These are phyloP conservation scores for Ascomycota sp. DNA, from an alignment of 2,329 filamentous ascomycete species.

Conservation along the genomic window DNA sequence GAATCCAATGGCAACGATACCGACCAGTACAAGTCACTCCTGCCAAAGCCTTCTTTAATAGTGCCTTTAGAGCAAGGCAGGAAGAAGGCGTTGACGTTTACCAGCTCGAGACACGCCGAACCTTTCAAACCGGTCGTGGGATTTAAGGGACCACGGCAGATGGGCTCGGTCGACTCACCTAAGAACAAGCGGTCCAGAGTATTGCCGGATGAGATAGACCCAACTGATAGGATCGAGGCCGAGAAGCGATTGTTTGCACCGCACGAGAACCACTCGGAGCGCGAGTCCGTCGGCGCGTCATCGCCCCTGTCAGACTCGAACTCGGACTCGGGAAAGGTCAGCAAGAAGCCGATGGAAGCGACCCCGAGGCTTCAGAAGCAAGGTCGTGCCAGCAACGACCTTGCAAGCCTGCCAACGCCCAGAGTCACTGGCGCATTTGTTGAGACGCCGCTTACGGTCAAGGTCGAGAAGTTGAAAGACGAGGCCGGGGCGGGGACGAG, in stretches of 20 bases:
- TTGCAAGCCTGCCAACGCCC: conserved; percentile 18
- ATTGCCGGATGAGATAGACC: conserved; percentile 31
- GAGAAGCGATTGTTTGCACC: conserved; percentile 37
- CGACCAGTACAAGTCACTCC: no score
- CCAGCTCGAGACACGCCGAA: conserved; percentile 19
- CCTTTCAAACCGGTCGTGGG: no score
- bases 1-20: no score
- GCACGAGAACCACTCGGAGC: conserved; percentile 32
- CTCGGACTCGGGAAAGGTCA: no score
- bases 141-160: no score
- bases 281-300: conserved; percentile 28
- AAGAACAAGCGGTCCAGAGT: conserved; percentile 27
- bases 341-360: no score
- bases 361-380: no score
- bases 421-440: conserved; percentile 34
- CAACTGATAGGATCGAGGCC: conserved; percentile 33
- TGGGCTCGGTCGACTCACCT: conserved; percentile 25
- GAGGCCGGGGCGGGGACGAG: no score
- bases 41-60: neutral
- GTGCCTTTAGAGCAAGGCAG: conserved; percentile 5
- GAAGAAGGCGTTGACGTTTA: conserved; percentile 23
- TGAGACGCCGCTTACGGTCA: conserved; percentile 30
- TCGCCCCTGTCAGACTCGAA: conserved; percentile 20
- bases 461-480: conserved; percentile 10
- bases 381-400: no score